phyloP scores from a whole-genome alignment of 352 stramenopile species.

The Elongisporangium prolatum region DNA sequence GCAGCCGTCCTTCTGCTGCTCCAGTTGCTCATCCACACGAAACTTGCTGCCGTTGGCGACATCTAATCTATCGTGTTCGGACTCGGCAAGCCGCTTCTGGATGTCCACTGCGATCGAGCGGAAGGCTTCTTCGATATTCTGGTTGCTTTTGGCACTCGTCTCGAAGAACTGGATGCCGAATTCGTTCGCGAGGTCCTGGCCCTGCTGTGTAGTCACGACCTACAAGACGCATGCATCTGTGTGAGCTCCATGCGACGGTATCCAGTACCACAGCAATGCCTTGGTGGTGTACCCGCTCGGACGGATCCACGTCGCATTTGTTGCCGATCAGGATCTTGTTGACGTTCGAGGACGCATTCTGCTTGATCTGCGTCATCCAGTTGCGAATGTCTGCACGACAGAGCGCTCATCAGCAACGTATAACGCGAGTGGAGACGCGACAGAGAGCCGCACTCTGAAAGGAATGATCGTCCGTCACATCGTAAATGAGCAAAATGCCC shows the following conservation, averaged over 20 bases:
- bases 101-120: conserved; percentile 86
- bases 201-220: conserved; percentile 91
- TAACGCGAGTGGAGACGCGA: not conserved
- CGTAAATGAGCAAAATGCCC: conserved; percentile 91
- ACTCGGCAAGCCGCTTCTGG: conserved; percentile 83
- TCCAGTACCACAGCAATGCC: too few relatives aligned
- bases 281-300: conserved; percentile 92
- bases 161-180: conserved; percentile 96
- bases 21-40: conserved; percentile 76
- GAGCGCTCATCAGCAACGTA: not conserved
- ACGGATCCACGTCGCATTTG: conserved; percentile 98
- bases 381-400: conserved; percentile 74
- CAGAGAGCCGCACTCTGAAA: conserved; percentile 73
- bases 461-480: conserved; percentile 90
- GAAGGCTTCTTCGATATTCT: conserved; percentile 90
- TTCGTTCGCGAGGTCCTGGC: conserved; percentile 89
- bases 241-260: not conserved
- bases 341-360: conserved; percentile 98
- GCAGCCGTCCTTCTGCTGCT: conserved; percentile 76
- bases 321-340: conserved; percentile 99
- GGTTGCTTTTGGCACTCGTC: conserved; percentile 91
- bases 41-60: conserved; percentile 84
- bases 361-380: conserved; percentile 91
- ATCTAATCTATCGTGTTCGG: conserved; percentile 87
- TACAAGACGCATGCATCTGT: conserved; percentile 11